Percentiles rank a stretch among this genome's conserved stretches.
These are phyloP conservation scores for Berberis vulgaris DNA, from an alignment of 164 flowering plant species.

Conservation along the genomic window DNA sequence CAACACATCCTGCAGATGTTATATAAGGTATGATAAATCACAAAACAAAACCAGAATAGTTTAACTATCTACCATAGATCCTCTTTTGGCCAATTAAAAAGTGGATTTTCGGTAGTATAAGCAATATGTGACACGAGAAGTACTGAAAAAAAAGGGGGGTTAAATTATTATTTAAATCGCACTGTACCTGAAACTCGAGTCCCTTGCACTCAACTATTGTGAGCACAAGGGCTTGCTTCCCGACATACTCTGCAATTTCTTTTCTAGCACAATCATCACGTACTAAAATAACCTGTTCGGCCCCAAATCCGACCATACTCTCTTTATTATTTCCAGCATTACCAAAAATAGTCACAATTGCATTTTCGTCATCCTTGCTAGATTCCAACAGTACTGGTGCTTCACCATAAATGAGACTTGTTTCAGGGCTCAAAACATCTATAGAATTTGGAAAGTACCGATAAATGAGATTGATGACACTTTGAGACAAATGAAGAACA, in stretches of 20 bases:
- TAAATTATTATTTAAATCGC: background rate
- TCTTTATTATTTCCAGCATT: constrained; percentile 20
- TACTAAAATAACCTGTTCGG: constrained; percentile 80
- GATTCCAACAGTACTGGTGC: constrained; percentile 57
- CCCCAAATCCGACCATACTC: constrained; percentile 54
- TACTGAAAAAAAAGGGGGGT: background rate
- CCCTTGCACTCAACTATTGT: constrained; percentile 85
- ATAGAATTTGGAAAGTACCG: constrained; percentile 54
- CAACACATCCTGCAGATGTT: constrained; percentile 55
- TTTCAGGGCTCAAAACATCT: constrained; percentile 54
- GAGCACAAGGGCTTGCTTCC: constrained; percentile 68
- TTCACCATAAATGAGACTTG: constrained; percentile 59
- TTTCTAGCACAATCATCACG: constrained; percentile 52
- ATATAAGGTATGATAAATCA: background rate
- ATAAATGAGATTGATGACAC: constrained; percentile 50
- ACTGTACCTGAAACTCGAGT: constrained; percentile 64
- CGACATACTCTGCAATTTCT: constrained; percentile 35
- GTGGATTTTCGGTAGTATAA: background rate
- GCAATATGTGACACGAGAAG: background rate
- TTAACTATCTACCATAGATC: too few species aligned
- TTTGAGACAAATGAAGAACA: constrained; percentile 56
- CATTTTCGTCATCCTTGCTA: constrained; percentile 40
- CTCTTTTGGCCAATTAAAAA: too few species aligned
- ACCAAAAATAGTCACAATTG: constrained; percentile 54
- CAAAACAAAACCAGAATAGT: too few species aligned